These are phyloP conservation scores for Filosporella fistucella DNA, from an alignment of 495 filamentous ascomycete species.

Conservation along the genomic window DNA sequence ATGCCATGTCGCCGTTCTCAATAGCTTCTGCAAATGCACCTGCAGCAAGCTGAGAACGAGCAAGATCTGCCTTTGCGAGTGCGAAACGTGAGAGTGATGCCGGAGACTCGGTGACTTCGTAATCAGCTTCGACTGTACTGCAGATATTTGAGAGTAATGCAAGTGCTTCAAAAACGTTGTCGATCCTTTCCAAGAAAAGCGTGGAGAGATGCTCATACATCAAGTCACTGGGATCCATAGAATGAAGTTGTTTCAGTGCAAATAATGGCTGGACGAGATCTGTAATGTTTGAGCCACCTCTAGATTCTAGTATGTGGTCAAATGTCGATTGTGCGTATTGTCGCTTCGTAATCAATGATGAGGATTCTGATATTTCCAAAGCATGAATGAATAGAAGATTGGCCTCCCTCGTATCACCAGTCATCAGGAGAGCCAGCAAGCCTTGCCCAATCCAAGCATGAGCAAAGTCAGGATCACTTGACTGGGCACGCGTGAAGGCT, in stretches of 20 bases:
- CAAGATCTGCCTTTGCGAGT: slow-evolving; percentile 82
- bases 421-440: slow-evolving; percentile 63
- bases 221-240: slow-evolving; percentile 61
- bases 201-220: slow-evolving; percentile 72
- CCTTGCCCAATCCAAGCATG: slow-evolving; percentile 95
- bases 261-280: slow-evolving; percentile 68
- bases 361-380: slow-evolving; percentile 82
- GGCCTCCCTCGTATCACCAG: slow-evolving; percentile 71
- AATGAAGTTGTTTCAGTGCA: slow-evolving; percentile 74
- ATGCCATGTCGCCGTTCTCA: slow-evolving; percentile 66
- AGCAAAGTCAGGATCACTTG: slow-evolving; percentile 86
- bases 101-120: slow-evolving; percentile 75
- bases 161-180: slow-evolving; percentile 57
- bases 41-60: slow-evolving; percentile 68
- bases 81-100: slow-evolving; percentile 69
- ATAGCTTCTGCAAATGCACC: slow-evolving; percentile 59
- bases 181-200: slow-evolving; percentile 74
- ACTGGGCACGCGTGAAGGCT: slow-evolving; percentile 86
- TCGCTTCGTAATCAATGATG: slow-evolving; percentile 62
- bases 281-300: slow-evolving; percentile 53
- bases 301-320: slow-evolving; percentile 61
- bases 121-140: slow-evolving; percentile 65
- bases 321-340: slow-evolving; percentile 77
- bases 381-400: slow-evolving; percentile 88
- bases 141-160: slow-evolving; percentile 62